phyloP scores from a whole-genome alignment of 441 rosid genomes.

The Gossypium davidsonii region DNA sequence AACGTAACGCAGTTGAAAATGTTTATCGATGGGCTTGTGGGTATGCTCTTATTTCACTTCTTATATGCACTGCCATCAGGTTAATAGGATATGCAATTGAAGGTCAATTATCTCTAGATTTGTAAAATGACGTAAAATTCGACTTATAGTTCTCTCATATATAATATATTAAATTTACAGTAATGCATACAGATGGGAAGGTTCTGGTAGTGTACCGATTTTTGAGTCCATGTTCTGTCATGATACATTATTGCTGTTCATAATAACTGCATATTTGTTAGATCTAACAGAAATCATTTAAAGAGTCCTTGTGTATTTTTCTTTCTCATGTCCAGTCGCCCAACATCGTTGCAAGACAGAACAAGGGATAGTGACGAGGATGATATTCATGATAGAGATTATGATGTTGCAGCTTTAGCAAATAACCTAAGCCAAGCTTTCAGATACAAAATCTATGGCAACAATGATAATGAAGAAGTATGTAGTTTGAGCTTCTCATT shows the following conservation, averaged over 20 bases:
- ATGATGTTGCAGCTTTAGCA: slow-evolving; percentile 92
- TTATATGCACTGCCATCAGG: slow-evolving; percentile 14
- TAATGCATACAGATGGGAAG: neutral
- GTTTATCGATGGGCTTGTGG: slow-evolving; percentile 95
- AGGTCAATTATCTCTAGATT: neutral
- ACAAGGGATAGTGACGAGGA: slow-evolving; percentile 88
- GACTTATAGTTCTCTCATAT: neutral
- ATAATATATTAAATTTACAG: neutral
- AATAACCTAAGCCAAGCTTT: slow-evolving; percentile 86
- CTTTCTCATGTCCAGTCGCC: slow-evolving; percentile 56
- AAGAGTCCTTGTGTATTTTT: neutral
- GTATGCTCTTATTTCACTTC: slow-evolving; percentile 35
- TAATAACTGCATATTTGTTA: neutral
- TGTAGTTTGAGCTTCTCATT: neutral
- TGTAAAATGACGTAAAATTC: neutral
- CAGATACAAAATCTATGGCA: slow-evolving; percentile 76
- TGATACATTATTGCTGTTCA: neutral
- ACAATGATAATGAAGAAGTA: slow-evolving; percentile 77
- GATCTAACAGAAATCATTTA: neutral
- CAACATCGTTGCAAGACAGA: slow-evolving; percentile 86
- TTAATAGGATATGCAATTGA: neutral
- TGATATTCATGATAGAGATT: slow-evolving; percentile 81
- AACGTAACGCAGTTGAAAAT: slow-evolving; percentile 84
- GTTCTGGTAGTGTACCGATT: neutral
- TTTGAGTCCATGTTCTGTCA: neutral